Evolutionary conservation across 2,329 filamentous ascomycete species (phyloP), one percentile per base, ranked within the genome.

Genomic region (Malbranchea zuffiana): DNA sequence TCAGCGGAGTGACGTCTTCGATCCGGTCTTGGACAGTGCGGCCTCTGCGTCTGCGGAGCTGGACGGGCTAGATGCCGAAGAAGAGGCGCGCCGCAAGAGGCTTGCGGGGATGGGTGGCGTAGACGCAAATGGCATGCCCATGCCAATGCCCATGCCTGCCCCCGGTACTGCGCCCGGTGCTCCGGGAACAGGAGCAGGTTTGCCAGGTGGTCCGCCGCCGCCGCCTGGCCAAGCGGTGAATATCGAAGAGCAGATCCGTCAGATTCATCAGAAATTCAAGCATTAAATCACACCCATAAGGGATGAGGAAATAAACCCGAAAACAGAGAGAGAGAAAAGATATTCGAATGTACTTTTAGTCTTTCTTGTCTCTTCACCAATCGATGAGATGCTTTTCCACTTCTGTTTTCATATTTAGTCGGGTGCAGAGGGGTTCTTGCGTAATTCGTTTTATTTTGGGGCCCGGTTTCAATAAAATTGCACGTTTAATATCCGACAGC

Each of bases 1-100:
- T 47, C 83, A 93, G 59, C 75, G 88, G 31, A 80, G 74, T 47
- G 88, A 95, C 51, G 74, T 95, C 12, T 94, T 94, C 48, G 87
- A 95, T 48, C 63, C 59, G 5, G 53, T 59, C 25, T 11, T 39
- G 12, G 1, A 69, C 74, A 11, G 79, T 78, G 0, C 81, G 81
- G 1, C 23, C 18, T 23, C 21, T 12, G 24, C n/a, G 5, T 5
- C n/a, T 2, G 23, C 12, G n/a, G n/a, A n/a, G n/a, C n/a, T n/a
- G n/a, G 69, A 79, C 46, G 68, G 75, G 1, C 60, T 85, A 21
- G 72, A 78, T 3, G 77, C 84, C 5, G 74, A 78, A 46, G 86
- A 92, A 56, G 82, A 83, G 53, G 64, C 75, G 37, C 70, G 83
- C 42, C 71, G 83, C 51, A 94, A 93, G 67, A 78, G 78, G 52